Conservation (phyloP, 768 basidiomycete genomes). For the Naganishia vishniacii region DNA sequence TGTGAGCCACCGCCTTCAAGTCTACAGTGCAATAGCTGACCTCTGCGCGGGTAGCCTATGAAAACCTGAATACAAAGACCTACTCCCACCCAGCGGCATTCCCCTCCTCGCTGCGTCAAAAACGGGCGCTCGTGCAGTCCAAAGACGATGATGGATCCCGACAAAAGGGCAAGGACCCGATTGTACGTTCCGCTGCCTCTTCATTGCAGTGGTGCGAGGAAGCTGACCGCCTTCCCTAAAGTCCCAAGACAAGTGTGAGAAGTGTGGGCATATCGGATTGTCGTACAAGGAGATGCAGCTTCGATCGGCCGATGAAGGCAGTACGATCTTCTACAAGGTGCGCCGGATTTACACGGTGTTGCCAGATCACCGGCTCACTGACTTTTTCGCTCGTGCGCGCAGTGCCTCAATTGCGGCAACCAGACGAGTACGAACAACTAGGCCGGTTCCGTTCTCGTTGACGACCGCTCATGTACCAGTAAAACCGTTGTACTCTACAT, state of each 20-base stretch:
- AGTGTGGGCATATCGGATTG: slow-evolving; percentile 76
- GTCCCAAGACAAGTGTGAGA: slow-evolving; percentile 85
- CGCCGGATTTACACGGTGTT: slow-evolving; percentile 55
- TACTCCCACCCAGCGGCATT: slow-evolving; percentile 91
- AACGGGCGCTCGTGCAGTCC: slow-evolving; percentile 71
- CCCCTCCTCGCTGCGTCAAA: slow-evolving; percentile 78
- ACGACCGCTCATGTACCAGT: too few species aligned
- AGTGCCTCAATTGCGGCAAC: slow-evolving; percentile 45
- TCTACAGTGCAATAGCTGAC: not conserved
- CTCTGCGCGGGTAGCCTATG: slow-evolving; percentile 62
- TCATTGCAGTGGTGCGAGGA: not conserved
- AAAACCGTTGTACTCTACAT: too few species aligned
- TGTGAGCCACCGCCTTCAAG: slow-evolving; percentile 58
- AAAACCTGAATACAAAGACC: slow-evolving; percentile 82
- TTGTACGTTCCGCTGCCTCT: slow-evolving; percentile 43
- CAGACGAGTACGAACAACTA: slow-evolving; percentile 49
- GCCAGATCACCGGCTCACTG: slow-evolving; percentile 77
- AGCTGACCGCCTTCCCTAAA: slow-evolving; percentile 44
- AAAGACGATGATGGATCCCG: slow-evolving; percentile 56
- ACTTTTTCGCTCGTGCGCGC: slow-evolving; percentile 50
- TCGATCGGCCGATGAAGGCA: slow-evolving; percentile 88
- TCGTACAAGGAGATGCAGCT: slow-evolving; percentile 87
- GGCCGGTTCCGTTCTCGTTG: not conserved
- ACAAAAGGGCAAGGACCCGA: slow-evolving; percentile 46
- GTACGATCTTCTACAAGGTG: slow-evolving; percentile 90